These are phyloP conservation scores for Amyloporia xantha DNA, from an alignment of 768 basidiomycete genomes.

Conservation along the genomic window DNA sequence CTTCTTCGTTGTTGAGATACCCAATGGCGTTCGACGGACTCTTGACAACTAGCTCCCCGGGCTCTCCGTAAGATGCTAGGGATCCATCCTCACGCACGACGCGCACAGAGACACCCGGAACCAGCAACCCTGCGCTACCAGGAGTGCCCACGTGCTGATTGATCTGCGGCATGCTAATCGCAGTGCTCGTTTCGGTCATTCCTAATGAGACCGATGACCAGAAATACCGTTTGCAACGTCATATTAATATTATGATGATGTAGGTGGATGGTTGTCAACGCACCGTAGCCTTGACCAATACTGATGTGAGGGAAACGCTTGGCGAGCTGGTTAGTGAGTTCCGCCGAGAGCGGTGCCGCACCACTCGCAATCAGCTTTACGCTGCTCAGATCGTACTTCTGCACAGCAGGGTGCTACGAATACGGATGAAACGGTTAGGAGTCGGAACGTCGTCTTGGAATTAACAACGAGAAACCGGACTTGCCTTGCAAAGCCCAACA, in stretches of 20 bases:
- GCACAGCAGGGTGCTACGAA: conserved; percentile 34
- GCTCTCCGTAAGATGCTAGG: conserved; percentile 34
- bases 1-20: conserved; percentile 18
- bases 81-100: conserved; percentile 43
- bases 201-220: too few species aligned
- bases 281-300: conserved; percentile 62
- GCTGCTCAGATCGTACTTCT: conserved; percentile 35
- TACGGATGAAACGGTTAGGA: background rate
- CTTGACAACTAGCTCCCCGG: conserved; percentile 42
- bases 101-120: conserved; percentile 38
- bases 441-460: background rate
- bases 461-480: conserved; percentile 1
- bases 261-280: conserved; percentile 5
- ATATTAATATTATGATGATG: background rate
- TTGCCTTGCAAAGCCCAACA: conserved; percentile 30
- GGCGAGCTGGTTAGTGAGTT: conserved; percentile 40
- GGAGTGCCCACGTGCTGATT: conserved; percentile 14
- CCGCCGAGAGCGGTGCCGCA: conserved; percentile 51
- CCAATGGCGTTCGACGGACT: conserved; percentile 37
- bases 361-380: conserved; percentile 34
- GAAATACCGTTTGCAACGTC: background rate
- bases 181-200: conserved; percentile 35
- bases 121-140: conserved; percentile 33
- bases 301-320: conserved; percentile 41
- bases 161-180: conserved; percentile 27